Conservation (phyloP, 768 basidiomycete species). For the Pleurotus tuoliensis region DNA sequence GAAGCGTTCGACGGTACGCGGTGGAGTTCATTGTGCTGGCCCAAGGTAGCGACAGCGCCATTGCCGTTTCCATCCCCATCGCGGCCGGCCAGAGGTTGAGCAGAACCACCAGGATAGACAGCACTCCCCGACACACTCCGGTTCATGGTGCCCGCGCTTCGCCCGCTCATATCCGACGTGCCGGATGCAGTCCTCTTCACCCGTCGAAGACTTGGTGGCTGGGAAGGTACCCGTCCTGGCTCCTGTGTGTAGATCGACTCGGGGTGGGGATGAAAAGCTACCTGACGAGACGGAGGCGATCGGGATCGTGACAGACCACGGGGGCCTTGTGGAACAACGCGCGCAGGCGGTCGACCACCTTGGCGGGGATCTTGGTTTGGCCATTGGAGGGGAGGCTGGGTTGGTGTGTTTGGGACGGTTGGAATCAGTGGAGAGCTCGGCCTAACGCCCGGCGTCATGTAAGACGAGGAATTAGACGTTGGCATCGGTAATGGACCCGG, state of each 20-base stretch:
- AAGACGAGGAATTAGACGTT: background rate
- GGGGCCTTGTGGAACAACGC: background rate
- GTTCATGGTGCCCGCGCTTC: too few species aligned
- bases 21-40: constrained; percentile 1
- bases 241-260: background rate
- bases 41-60: background rate
- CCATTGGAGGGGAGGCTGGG: constrained; percentile 1
- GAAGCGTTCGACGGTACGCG: constrained; percentile 26
- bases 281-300: background rate
- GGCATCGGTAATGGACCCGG: background rate
- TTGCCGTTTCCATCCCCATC: background rate
- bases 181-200: background rate
- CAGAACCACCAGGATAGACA: background rate
- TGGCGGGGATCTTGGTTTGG: background rate
- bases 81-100: background rate
- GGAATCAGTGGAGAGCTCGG: background rate
- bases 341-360: background rate
- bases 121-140: background rate
- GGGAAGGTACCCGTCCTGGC: background rate
- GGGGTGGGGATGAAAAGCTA: constrained; percentile 1
- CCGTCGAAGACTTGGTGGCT: background rate
- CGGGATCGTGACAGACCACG: background rate
- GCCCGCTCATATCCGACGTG: background rate
- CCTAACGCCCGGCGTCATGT: background rate
- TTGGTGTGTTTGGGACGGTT: constrained; percentile 6